These are phyloP conservation scores for Physocladia obscura DNA, from an alignment of 192 early-diverging fungal species.

Conservation along the genomic window DNA sequence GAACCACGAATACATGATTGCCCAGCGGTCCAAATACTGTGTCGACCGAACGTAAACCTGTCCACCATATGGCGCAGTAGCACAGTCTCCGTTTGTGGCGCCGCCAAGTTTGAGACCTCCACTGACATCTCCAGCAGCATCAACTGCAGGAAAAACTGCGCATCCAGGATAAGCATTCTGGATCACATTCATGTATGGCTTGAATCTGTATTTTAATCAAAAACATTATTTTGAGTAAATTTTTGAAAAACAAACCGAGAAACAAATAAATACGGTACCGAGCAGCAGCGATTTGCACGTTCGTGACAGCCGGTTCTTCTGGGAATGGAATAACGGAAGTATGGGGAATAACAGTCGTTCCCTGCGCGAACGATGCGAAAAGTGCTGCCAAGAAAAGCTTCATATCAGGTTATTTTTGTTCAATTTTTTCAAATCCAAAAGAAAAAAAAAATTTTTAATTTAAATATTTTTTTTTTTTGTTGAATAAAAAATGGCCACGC, in stretches of 20 bases:
- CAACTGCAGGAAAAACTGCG: background rate
- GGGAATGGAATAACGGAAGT: constrained; percentile 5
- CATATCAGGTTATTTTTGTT: too few relatives aligned
- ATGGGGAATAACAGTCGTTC: background rate
- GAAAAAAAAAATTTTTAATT: too few relatives aligned
- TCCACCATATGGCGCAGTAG: background rate
- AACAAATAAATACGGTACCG: background rate
- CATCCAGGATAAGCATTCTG: background rate
- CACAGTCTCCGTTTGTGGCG: background rate
- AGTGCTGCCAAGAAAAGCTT: background rate
- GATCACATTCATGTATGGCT: constrained; percentile 6
- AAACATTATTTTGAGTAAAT: too few relatives aligned
- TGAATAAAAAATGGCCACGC: too few relatives aligned
- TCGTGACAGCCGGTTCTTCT: background rate
- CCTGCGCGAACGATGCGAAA: background rate
- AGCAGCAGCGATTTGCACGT: background rate
- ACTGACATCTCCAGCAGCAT: background rate
- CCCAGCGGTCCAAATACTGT: background rate
- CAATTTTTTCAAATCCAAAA: too few relatives aligned
- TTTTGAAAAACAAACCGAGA: background rate
- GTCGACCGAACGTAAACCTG: background rate
- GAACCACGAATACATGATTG: constrained; percentile 11
- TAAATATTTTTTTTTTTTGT: too few relatives aligned
- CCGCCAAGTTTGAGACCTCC: background rate
- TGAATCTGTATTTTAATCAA: too few relatives aligned